Conservation (phyloP, 2,329 filamentous ascomycete genomes). For the Epichloe elymi region DNA sequence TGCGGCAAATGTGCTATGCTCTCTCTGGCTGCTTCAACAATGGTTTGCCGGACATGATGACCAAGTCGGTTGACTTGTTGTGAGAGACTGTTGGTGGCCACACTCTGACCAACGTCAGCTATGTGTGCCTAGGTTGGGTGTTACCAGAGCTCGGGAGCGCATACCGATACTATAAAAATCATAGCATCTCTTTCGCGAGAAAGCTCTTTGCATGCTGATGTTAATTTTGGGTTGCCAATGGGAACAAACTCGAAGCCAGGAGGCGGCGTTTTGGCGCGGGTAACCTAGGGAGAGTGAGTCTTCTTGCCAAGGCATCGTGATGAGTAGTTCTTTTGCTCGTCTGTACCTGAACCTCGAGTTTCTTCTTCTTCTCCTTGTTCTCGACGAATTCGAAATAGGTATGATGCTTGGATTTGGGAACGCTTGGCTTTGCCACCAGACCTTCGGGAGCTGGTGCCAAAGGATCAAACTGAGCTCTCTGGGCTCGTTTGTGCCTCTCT, state of each 20-base stretch:
- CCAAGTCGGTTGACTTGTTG: constrained; percentile 46
- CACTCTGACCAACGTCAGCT: constrained; percentile 4
- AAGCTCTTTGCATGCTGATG: constrained; percentile 48
- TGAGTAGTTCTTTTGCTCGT: constrained; percentile 9
- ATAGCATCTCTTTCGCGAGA: constrained; percentile 48
- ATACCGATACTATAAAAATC: constrained; percentile 54
- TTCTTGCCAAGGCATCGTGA: constrained; percentile 8
- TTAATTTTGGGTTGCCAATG: constrained; percentile 47
- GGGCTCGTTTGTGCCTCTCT: constrained; percentile 22
- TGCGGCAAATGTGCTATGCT: constrained; percentile 15
- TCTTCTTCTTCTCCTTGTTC: constrained; percentile 51
- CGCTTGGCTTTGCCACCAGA: constrained; percentile 24
- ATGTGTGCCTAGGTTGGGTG: neutral
- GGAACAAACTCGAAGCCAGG: constrained; percentile 51
- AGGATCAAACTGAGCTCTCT: constrained; percentile 20
- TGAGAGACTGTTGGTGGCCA: constrained; percentile 26
- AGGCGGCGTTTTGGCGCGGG: constrained; percentile 36
- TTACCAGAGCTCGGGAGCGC: neutral
- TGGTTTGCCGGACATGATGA: constrained; percentile 44
- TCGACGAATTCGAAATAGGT: constrained; percentile 52
- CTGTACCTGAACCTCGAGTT: constrained; percentile 47
- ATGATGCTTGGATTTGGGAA: constrained; percentile 41
- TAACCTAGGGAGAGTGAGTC: constrained; percentile 32
- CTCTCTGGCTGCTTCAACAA: constrained; percentile 41
- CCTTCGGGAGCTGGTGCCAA: constrained; percentile 20